Base-by-base conservation (phyloP, 2,329 filamentous ascomycete genomes). In the Fusarium temperatum region DNA sequence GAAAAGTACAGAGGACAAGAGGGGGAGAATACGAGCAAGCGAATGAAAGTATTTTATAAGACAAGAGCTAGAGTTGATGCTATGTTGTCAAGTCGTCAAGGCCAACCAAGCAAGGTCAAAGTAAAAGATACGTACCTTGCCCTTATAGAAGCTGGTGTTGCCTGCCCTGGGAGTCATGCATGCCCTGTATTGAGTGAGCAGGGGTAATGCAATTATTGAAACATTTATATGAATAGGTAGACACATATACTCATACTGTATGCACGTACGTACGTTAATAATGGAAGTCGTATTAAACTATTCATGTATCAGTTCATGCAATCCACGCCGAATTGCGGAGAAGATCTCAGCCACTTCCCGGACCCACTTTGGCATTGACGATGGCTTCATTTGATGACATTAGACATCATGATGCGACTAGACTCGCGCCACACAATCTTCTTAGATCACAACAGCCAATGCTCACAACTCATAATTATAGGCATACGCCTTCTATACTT, bases 11-110 rank as follows among this genome's bases (percentile, higher is more conserved):
- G n/a, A 26, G 10, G 26, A 32, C 30, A n/a, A 48, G 38, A 48
- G 24, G n/a, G 28, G 32, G 28, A 35, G 15, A 20, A 58, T 24
- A 62, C 36, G 38, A 45, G 39, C 44, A 39, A 39, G 22, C 30
- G 18, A 35, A 64, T 20, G 30, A 41, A 41, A 51, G 18, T 51
- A 30, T 51, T 44, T 48, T n/a, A 42, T 24, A 30, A 13, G 62
- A 42, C 28, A 50, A 24, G 36, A 30, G 48, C 26, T n/a, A 66
- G 42, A 58, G 64, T 60, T 54, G 53, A 32, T 59, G 42, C 36
- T 65, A 70, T 64, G 50, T 63, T 59, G 70, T 59, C 51, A 51
- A 69, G 67, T 73, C 70, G 70, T 68, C 51, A 51, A 73, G 66
- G 60, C 61, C 65, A 73, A 73, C 60, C 51, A 73, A 74, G 32